Evolutionary conservation across 2,329 filamentous ascomycete species (phyloP), one percentile per base, ranked within the genome.

Genomic region (Neoscytalidium dimidiatum): DNA sequence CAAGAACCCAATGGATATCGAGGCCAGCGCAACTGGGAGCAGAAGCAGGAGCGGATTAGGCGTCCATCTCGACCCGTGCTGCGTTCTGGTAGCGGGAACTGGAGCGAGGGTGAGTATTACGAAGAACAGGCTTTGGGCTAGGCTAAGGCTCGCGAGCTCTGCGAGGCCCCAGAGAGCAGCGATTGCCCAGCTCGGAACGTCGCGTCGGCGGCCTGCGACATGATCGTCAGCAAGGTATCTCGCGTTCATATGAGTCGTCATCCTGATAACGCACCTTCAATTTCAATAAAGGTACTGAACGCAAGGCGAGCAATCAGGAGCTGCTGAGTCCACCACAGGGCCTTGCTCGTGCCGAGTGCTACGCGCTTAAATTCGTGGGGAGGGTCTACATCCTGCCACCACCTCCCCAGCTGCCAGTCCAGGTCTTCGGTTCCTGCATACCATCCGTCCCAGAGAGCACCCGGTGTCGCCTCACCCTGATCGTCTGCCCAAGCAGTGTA

Each of bases 251-350:
- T 28, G 21, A 19, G 28, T 56, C 17, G 53, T 44, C 53, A 58
- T 43, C 35, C 9, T 43, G 35, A 21, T 29, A 58, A 49, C 51
- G 21, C 68, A 69, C 87, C 87, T 74, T 88, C 84, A 43, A 87
- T 79, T 2, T 85, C 84, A 31, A 89, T 77, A 66, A 88, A 83
- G 49, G 86, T 75, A 62, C 83, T 84, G 80, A 84, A 88, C 1
- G 85, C 81, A 31, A 85, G 76, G 13, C 83, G 79, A 29, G 81
- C 83, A 13, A 86, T 77, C 65, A 87, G 85, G 48, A 86, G 79
- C 75, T 90, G 87, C 67, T 86, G 85, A 6, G 83, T 85, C 84
- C 87, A 89, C 82, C 86, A 86, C 71, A 87, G 84, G 17, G 85
- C 82, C 56, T 84, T 82, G 3, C 82, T 79, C 57, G 81, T 84